A percentile compares a stretch with the other conserved stretches of the same genome.
Evolutionary conservation across 495 filamentous ascomycete species (phyloP).

Genomic region (Podospora pseudoanserina): DNA sequence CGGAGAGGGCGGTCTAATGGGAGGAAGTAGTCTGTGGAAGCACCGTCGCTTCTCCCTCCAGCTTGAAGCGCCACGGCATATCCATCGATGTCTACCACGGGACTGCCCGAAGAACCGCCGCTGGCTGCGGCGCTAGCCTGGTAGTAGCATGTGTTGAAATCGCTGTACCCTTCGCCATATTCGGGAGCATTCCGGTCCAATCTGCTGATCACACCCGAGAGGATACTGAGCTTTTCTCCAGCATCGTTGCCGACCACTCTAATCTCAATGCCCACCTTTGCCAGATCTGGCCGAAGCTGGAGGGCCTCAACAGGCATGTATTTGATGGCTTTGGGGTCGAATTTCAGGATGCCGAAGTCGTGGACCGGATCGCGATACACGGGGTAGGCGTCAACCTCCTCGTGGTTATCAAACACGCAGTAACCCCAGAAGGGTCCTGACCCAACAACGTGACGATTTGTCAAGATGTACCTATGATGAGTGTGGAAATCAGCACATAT

Average conservation of each 20-base stretch:
- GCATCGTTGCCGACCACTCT: constrained; percentile 98
- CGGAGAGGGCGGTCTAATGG: constrained; percentile 85
- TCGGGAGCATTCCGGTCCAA: constrained; percentile 95
- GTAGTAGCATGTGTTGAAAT: constrained; percentile 99
- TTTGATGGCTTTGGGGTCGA: constrained; percentile 91
- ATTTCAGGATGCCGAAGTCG: constrained; percentile 95
- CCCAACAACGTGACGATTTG: constrained; percentile 92
- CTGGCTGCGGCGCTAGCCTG: constrained; percentile 95
- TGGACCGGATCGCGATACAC: constrained; percentile 98
- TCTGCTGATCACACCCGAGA: constrained; percentile 95
- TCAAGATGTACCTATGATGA: constrained; percentile 62
- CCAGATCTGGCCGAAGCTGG: constrained; percentile 78
- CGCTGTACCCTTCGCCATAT: constrained; percentile 96
- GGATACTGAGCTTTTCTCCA: constrained; percentile 95
- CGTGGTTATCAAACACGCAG: constrained; percentile 97
- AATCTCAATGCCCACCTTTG: constrained; percentile 87
- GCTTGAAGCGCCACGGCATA: constrained; percentile 92
- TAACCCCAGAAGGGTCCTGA: constrained; percentile 97
- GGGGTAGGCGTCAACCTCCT: constrained; percentile 94
- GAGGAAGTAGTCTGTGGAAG: constrained; percentile 97
- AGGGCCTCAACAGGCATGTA: constrained; percentile 88
- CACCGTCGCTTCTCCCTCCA: constrained; percentile 87
- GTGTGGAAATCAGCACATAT: neutral
- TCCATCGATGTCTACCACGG: constrained; percentile 93
- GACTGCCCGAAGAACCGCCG: constrained; percentile 93